Base-by-base conservation (phyloP, 176 grass and related monocot genomes). In the Triticum turgidum region DNA sequence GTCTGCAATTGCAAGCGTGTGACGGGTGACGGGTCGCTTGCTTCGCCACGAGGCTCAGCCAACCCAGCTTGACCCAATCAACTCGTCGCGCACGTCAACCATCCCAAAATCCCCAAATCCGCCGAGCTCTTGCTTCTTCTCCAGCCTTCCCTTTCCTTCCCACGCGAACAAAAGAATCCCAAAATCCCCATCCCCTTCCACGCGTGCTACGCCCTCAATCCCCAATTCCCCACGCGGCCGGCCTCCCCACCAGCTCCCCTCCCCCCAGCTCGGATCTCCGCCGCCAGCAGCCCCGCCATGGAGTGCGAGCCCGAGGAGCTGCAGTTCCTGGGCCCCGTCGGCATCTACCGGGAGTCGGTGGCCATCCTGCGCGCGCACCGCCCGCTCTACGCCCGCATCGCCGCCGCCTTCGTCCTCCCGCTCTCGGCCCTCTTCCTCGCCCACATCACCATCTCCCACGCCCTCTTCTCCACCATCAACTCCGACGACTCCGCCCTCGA, bases 261-360 rank as follows among this genome's bases (percentile, higher is more conserved):
- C 73, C 11, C 5, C 6, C 73, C 22, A 54, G 47, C 73, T 77
- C 47, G 47, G 73, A 77, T 77, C 73, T 34, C 73, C 73, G 18
- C 68, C 65, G 3, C 4, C 72, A 5, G 7, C 15, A 33, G 44
- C 24, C 20, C 44, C 12, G 76, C 66, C 47, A 90, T 91, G 85
- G 85, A 91, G 70, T 91, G 92, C 87, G 92, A 97, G 89, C 83
- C 92, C 2, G 92, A 97, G 81, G 90, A 98, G 93, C 92, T 98
- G 35, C 97, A 96, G 80, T 98, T 98, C 92, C 79, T 98, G 20
- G 90, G 92, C 11, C 13, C 88, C 1, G 3, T 68, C 0, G 97
- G 88, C 27, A 88, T 96, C 82, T 96, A 79, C 90, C 61, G 69
- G 10, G 89, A 91, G 70, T 70, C 94, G 7, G 20, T 25, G 2